Evolutionary conservation across 139 green algal genomes (phyloP).

Genomic region (Ettlia oleoabundans): DNA sequence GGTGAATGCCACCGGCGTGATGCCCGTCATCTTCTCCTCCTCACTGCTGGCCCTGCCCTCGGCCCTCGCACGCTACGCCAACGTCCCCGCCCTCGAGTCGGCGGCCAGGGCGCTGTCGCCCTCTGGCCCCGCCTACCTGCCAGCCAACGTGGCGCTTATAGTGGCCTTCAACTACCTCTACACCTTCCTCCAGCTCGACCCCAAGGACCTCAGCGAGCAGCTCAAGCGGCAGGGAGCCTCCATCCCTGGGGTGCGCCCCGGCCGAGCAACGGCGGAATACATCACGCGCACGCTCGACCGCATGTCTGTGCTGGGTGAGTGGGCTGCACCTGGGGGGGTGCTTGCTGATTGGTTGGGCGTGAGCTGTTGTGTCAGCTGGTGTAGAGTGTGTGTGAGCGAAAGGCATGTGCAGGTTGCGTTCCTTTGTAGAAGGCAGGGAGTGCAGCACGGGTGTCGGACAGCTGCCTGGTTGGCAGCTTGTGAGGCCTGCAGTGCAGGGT

Average conservation of each 20-base stretch:
- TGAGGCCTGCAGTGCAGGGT: too few species aligned
- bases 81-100: conserved; percentile 60
- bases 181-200: conserved; percentile 98
- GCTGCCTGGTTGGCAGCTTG: too few species aligned
- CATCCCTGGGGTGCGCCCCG: conserved; percentile 91
- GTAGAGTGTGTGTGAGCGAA: too few species aligned
- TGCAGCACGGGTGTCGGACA: too few species aligned
- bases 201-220: conserved; percentile 96
- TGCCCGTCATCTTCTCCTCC: conserved; percentile 99
- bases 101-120: conserved; percentile 77
- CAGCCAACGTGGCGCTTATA: conserved; percentile 93
- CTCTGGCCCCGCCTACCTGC: conserved; percentile 83
- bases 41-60: conserved; percentile 92
- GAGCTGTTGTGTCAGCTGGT: too few species aligned
- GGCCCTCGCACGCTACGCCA: conserved; percentile 80
- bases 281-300: conserved; percentile 89
- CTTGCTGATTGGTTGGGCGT: too few species aligned
- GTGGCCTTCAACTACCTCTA: conserved; percentile 99
- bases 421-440: too few species aligned
- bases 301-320: conserved; percentile 89
- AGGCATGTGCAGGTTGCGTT: too few species aligned
- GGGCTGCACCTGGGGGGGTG: too few species aligned
- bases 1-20: conserved; percentile 94
- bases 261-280: conserved; percentile 89
- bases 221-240: conserved; percentile 92